Conservation (phyloP, 2,329 filamentous ascomycete species). For the Tolypocladium album region DNA sequence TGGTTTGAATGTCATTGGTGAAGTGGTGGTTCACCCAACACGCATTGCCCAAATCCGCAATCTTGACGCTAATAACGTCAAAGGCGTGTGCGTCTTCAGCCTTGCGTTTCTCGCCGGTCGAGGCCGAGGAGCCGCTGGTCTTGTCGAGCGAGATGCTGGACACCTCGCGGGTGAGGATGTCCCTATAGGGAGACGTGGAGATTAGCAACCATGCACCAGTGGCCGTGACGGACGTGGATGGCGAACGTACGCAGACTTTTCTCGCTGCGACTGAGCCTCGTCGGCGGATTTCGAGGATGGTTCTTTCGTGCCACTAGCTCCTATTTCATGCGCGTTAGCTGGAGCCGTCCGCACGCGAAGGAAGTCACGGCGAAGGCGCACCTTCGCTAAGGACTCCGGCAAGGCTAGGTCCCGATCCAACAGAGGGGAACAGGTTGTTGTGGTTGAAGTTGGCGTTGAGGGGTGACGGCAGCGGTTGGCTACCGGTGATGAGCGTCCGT, state of each 20-base stretch:
- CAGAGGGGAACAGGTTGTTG: slow-evolving; percentile 55
- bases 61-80: slow-evolving; percentile 94
- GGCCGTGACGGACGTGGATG: background rate
- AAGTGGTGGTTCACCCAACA: slow-evolving; percentile 99
- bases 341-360: slow-evolving; percentile 1
- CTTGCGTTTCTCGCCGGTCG: slow-evolving; percentile 50
- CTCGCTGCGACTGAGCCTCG: slow-evolving; percentile 69
- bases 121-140: slow-evolving; percentile 37
- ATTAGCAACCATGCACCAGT: background rate
- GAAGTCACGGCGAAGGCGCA: slow-evolving; percentile 26
- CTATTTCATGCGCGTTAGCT: slow-evolving; percentile 10
- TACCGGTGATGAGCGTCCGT: slow-evolving; percentile 91
- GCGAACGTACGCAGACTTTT: slow-evolving; percentile 78
- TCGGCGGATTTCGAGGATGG: slow-evolving; percentile 41
- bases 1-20: slow-evolving; percentile 97
- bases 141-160: slow-evolving; percentile 92
- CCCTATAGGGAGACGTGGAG: slow-evolving; percentile 35
- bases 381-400: slow-evolving; percentile 77
- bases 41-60: slow-evolving; percentile 93
- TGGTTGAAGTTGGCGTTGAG: slow-evolving; percentile 86
- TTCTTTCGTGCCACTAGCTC: slow-evolving; percentile 25
- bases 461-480: slow-evolving; percentile 88
- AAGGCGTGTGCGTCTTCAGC: slow-evolving; percentile 44
- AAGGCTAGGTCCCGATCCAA: slow-evolving; percentile 62
- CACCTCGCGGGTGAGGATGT: slow-evolving; percentile 83